Conservation (phyloP, 106 monocot genomes). For the Allium sativum region DNA sequence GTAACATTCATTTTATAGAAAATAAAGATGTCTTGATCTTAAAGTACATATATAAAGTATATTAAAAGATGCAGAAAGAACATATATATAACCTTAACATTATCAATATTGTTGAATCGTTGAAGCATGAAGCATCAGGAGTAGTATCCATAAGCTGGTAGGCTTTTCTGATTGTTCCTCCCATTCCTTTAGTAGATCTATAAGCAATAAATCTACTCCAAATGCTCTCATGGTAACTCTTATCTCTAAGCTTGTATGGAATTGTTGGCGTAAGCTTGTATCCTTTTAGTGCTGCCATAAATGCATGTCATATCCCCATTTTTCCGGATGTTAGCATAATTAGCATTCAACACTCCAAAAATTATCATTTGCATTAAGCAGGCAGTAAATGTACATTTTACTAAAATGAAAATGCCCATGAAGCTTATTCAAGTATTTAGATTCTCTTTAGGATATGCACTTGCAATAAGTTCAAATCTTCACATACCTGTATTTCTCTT, state of each 20-base stretch:
- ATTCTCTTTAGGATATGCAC: no score
- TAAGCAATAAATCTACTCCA: slow-evolving; percentile 81
- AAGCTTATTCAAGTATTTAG: no score
- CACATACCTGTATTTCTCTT: no score
- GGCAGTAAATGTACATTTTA: no score
- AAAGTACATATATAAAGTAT: no score
- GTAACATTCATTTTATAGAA: no score
- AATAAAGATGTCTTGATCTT: no score
- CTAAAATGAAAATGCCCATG: no score
- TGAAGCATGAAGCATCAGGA: slow-evolving; percentile 83
- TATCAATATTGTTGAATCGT: slow-evolving; percentile 87
- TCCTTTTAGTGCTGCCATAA: slow-evolving; percentile 83
- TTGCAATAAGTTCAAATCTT: no score
- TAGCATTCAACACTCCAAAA: no score
- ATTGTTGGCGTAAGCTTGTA: slow-evolving; percentile 85
- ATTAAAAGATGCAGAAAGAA: no score
- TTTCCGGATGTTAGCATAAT: slow-evolving; percentile 96
- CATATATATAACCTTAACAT: slow-evolving; percentile 52
- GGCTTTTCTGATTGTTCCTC: slow-evolving; percentile 87
- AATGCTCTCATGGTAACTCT: slow-evolving; percentile 88
- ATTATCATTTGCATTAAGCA: no score
- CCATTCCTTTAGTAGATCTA: slow-evolving; percentile 92
- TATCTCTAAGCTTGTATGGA: slow-evolving; percentile 88
- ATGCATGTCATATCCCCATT: slow-evolving; percentile 82
- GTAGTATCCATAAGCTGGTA: slow-evolving; percentile 61